phyloP scores from a whole-genome alignment of 257 asterid genomes.

The Solanum sejunctum region DNA sequence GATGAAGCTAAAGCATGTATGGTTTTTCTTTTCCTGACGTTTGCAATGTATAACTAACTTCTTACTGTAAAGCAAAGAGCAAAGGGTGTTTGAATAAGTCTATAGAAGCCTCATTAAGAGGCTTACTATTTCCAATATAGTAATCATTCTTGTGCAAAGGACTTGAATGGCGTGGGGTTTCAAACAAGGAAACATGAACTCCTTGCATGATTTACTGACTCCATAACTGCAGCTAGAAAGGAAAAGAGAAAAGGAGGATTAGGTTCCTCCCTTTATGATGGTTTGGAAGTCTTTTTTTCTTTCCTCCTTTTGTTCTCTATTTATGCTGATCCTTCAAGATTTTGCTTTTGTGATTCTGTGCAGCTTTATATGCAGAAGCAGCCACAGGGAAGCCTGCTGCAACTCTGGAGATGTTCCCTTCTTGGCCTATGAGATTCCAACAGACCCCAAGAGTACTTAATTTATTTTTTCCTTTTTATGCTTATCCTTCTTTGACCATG shows the following conservation, averaged over 20 bases:
- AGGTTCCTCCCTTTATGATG: conserved; percentile 21
- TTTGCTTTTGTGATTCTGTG: conserved; percentile 44
- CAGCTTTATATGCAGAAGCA: conserved; percentile 62
- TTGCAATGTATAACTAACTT: conserved; percentile 23
- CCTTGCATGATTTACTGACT: conserved; percentile 66
- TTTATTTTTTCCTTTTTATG: neutral
- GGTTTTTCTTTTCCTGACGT: conserved; percentile 31
- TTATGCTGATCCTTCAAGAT: conserved; percentile 35
- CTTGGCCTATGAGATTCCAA: conserved; percentile 86
- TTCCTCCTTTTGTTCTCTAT: neutral
- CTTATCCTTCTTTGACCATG: neutral
- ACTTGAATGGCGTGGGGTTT: conserved; percentile 64
- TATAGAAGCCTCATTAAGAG: neutral
- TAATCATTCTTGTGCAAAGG: conserved; percentile 53
- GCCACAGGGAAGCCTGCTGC: conserved; percentile 56
- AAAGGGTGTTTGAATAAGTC: conserved; percentile 31
- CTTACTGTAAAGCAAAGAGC: neutral
- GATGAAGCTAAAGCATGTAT: conserved; percentile 73
- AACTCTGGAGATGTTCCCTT: conserved; percentile 95
- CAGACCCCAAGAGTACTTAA: conserved; percentile 34
- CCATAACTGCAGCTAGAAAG: conserved; percentile 40
- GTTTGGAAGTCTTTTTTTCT: neutral
- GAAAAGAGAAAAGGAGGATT: neutral
- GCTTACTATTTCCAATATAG: conserved; percentile 38
- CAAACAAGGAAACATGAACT: conserved; percentile 56